phyloP scores from a whole-genome alignment of 306 rosid genomes.

The Rubus parviflorus region DNA sequence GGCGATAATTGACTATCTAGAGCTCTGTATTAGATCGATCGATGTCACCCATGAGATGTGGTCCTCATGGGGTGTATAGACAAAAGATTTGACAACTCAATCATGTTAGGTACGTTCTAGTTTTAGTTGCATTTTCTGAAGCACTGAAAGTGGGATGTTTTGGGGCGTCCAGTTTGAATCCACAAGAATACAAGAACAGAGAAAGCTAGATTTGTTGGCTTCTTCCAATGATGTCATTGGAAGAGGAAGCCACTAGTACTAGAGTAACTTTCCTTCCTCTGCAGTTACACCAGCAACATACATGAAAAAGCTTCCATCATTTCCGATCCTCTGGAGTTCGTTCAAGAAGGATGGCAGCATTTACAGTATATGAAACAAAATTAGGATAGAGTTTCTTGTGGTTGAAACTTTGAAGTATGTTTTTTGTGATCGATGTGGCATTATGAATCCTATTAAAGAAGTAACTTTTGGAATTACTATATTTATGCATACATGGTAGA shows the following conservation, averaged over 20 bases:
- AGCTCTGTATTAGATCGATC: slow-evolving; percentile 1
- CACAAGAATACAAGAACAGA: slow-evolving; percentile 24
- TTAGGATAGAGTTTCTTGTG: neutral
- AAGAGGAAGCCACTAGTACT: slow-evolving; percentile 39
- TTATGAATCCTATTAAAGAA: neutral
- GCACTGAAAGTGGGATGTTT: slow-evolving; percentile 17
- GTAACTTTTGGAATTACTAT: slow-evolving; percentile 10
- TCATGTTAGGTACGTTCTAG: slow-evolving; percentile 24
- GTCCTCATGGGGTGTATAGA: slow-evolving; percentile 26
- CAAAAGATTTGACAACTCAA: slow-evolving; percentile 23
- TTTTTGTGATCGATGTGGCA: neutral
- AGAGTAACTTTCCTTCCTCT: neutral
- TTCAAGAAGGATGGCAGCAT: no score
- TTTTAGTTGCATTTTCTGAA: slow-evolving; percentile 16
- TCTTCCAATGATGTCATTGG: slow-evolving; percentile 30
- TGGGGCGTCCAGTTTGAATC: slow-evolving; percentile 22
- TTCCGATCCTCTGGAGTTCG: neutral
- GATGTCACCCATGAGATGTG: neutral
- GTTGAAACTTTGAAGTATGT: neutral
- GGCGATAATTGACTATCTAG: neutral
- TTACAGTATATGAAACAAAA: no score
- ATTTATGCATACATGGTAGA: neutral
- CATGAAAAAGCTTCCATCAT: neutral
- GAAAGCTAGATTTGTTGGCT: slow-evolving; percentile 27
- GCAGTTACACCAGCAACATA: neutral